A percentile compares a stretch with the other conserved stretches of the same genome.
Conservation (phyloP, 768 basidiomycete species). For the Mycena galericulata region DNA sequence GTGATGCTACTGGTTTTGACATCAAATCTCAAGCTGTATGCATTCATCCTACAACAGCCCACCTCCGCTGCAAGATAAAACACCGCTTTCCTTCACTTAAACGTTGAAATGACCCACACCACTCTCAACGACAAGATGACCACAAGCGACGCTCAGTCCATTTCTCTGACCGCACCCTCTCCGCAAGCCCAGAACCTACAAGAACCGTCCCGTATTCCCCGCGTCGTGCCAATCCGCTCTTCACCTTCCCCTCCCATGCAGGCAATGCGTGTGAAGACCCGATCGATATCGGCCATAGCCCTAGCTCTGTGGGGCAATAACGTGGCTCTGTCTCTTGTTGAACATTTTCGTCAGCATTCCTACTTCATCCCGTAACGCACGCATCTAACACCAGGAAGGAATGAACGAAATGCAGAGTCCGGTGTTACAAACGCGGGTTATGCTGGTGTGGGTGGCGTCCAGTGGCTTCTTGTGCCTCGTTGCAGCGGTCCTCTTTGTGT, state of each 20-base stretch:
- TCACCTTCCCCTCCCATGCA: background rate
- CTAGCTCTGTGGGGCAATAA: conserved; percentile 4
- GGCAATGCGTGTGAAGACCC: background rate
- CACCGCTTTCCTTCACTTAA: too few species aligned
- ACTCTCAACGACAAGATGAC: background rate
- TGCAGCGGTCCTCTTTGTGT: background rate
- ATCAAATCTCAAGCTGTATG: background rate
- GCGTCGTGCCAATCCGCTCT: background rate
- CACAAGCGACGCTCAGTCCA: background rate
- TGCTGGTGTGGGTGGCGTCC: conserved; percentile 19
- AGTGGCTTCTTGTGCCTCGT: conserved; percentile 2
- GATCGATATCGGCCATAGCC: background rate
- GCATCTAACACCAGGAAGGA: background rate
- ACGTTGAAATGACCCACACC: too few species aligned
- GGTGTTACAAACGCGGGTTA: background rate
- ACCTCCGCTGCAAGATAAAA: too few species aligned
- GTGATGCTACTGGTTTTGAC: conserved; percentile 6
- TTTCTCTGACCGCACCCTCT: conserved; percentile 24
- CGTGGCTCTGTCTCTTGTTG: conserved; percentile 13
- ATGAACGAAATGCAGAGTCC: background rate
- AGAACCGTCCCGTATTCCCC: background rate
- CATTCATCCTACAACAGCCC: too few species aligned
- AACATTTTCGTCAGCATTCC: conserved; percentile 11
- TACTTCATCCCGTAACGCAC: background rate
- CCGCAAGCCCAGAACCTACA: conserved; percentile 17